A percentile compares a stretch with the other conserved stretches of the same genome.
These are phyloP conservation scores for Alternaria arbusti DNA, from an alignment of 2,329 filamentous ascomycete genomes.

Conservation along the genomic window DNA sequence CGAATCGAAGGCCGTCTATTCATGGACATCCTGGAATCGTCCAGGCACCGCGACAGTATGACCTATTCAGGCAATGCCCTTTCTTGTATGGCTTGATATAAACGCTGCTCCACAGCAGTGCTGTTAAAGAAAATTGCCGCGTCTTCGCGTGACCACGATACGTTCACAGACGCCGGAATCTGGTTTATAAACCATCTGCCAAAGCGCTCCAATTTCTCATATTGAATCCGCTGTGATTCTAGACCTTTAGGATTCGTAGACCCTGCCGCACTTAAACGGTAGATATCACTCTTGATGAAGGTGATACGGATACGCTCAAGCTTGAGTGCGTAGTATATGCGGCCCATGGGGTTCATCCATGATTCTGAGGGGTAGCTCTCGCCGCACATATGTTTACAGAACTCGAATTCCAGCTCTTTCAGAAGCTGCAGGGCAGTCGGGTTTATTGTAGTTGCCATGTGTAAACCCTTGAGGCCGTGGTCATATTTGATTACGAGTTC, in stretches of 20 bases:
- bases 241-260: neutral
- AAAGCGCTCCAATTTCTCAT: neutral
- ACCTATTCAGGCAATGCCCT: neutral
- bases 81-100: slow-evolving; percentile 8
- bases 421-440: neutral
- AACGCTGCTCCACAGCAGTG: neutral
- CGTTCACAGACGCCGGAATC: slow-evolving; percentile 4
- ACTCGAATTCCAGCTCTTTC: neutral
- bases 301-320: neutral
- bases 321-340: neutral
- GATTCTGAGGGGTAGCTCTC: neutral
- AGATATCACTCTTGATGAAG: neutral
- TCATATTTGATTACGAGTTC: neutral
- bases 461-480: neutral
- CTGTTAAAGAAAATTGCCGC: slow-evolving; percentile 2
- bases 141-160: neutral
- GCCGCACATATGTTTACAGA: neutral
- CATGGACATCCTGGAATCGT: neutral
- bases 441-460: neutral
- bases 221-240: neutral
- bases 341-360: neutral
- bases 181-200: neutral
- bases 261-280: neutral
- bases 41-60: neutral
- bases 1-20: neutral